phyloP scores from a whole-genome alignment of 108 stramenopile genomes.

The Phaeodactylum tricornutum region DNA sequence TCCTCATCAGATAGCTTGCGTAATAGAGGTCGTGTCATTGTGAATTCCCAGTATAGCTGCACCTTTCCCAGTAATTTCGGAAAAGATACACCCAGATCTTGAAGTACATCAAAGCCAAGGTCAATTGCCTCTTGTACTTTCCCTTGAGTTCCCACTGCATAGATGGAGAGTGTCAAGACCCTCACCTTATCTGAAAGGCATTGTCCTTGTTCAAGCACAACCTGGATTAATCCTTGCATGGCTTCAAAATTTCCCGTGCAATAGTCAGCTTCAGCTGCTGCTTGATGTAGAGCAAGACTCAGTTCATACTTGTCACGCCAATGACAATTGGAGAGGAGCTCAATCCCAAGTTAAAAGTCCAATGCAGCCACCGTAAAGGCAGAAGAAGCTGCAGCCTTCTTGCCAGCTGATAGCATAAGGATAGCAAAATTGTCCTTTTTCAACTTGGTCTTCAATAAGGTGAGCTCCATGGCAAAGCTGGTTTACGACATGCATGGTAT shows the following conservation, averaged over 20 bases:
- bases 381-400: constrained; percentile 22
- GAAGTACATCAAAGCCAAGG: constrained; percentile 17
- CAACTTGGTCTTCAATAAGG: not conserved
- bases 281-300: constrained; percentile 36
- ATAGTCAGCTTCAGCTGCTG: constrained; percentile 31
- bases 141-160: constrained; percentile 15
- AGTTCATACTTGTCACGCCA: constrained; percentile 57
- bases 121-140: constrained; percentile 17
- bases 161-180: constrained; percentile 19
- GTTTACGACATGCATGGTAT: not conserved
- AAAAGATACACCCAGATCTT: constrained; percentile 19
- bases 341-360: constrained; percentile 35
- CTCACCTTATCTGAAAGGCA: constrained; percentile 22
- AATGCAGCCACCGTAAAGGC: constrained; percentile 34
- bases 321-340: constrained; percentile 14
- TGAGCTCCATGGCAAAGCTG: not conserved
- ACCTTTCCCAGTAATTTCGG: constrained; percentile 1
- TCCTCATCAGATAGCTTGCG: constrained; percentile 13
- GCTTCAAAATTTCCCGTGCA: constrained; percentile 17
- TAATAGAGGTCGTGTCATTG: constrained; percentile 10
- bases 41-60: constrained; percentile 6
- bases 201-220: constrained; percentile 18
- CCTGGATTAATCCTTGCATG: constrained; percentile 14
- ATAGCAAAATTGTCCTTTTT: not conserved
- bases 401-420: constrained; percentile 36